Base-by-base conservation (phyloP, 2,329 filamentous ascomycete species). In the Colletotrichum graminicola region DNA sequence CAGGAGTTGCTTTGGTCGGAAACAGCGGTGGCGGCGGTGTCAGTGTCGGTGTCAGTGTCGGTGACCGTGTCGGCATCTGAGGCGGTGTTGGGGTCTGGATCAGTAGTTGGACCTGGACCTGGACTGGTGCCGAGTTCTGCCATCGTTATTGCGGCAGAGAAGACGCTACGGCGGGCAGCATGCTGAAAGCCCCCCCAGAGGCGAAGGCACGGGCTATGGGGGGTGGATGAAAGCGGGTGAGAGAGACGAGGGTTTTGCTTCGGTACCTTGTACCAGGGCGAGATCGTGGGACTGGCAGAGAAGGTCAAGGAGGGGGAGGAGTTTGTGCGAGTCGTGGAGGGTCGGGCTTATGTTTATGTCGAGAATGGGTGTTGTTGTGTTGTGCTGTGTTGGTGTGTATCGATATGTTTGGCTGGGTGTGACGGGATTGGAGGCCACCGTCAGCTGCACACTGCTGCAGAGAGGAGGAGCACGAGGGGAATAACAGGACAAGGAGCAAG, bases 61-160 rank as follows among this genome's bases (percentile, higher is more conserved):
- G 45, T 54, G 36, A 41, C 34, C n/a, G 34, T 18, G 52, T 56
- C 47, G 23, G 45, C n/a, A 23, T 63, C 34, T 41, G 61, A 23
- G n/a, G 36, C 41, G 36, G 16, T 43, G 61, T 43, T 63, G 34
- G 34, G 49, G 61, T 54, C 49, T 39, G 26, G 47, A n/a, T 43
- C 47, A 41, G 47, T n/a, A 21, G 14, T 47, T 16, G 55, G 55
- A 26, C 16, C n/a, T 26, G 52, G 52, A 54, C 32, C 34, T 36
- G 34, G 54, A 34, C 49, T 29, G 61, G 61, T 63, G 41, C 39
- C 62, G 56, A 56, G 32, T 56, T 70, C 66, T 72, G 70, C 56
- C 70, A 72, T 72, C 26, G 70, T 62, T 66, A 71, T 72, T 57
- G 67, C 66, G 67, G 61, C 67, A 45, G 70, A 72, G 61, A 34